A percentile compares a stretch with the other conserved stretches of the same genome.
Conservation (phyloP, 768 basidiomycete species). For the Pisolithus microcarpus region DNA sequence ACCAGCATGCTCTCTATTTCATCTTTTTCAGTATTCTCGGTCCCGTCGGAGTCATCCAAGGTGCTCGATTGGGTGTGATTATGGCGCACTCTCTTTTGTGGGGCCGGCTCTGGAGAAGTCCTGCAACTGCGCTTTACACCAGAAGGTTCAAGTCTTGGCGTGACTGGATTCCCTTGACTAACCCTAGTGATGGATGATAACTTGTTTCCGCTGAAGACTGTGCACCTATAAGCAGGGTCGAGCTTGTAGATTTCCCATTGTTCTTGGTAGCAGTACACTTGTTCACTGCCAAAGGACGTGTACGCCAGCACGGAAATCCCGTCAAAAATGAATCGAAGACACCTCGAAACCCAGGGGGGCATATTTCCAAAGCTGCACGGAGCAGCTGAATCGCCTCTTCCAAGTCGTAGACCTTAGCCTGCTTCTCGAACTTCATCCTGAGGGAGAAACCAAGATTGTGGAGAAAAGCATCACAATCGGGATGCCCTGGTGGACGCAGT, state of each 20-base stretch:
- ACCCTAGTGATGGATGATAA: conserved; percentile 18
- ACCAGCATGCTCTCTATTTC: conserved; percentile 49
- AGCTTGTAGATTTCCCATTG: conserved; percentile 87
- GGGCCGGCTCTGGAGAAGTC: conserved; percentile 22
- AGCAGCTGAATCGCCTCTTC: too few species aligned
- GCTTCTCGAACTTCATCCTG: too few species aligned
- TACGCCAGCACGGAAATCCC: conserved; percentile 7
- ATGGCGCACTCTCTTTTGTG: too few species aligned
- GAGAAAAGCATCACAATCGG: too few species aligned
- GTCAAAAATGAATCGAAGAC: conserved; percentile 1
- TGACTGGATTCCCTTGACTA: conserved; percentile 8
- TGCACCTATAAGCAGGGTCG: conserved; percentile 66
- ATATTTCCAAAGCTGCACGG: too few species aligned
- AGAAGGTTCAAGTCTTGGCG: conserved; percentile 4
- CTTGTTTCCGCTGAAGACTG: conserved; percentile 40
- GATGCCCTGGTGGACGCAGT: too few species aligned
- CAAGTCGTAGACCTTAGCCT: too few species aligned
- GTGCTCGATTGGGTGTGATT: too few species aligned
- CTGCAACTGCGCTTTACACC: conserved; percentile 23
- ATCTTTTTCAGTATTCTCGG: too few species aligned
- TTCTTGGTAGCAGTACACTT: conserved; percentile 53
- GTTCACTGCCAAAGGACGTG: conserved; percentile 39
- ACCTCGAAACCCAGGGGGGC: not conserved
- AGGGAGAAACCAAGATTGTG: too few species aligned
- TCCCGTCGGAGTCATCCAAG: too few species aligned